Evolutionary conservation across 1,139 yeast genomes (phyloP), one percentile per base, ranked within the genome.

Genomic region (Protomyces lactucae-debilis): DNA sequence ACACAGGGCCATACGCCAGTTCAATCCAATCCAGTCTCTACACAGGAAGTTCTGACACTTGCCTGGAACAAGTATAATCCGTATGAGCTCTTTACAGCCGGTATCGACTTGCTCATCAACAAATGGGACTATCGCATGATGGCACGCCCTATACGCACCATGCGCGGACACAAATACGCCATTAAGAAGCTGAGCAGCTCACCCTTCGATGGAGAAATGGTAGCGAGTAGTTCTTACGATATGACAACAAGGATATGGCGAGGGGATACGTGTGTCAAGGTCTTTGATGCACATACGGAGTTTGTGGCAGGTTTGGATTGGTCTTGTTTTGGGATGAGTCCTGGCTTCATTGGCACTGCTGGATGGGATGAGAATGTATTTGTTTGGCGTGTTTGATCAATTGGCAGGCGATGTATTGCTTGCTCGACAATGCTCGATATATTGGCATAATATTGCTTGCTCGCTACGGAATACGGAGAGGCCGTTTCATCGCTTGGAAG

Each of bases 311-410:
- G 95, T n/a, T 87, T 93, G 68, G 98, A 93, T 75, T 93, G 96
- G 86, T 87, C 96, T 70, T 76, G 93, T 64, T 93, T 98, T 97
- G 98, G 98, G 9, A 85, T 86, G 69, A 60, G 66, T 6, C 95
- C 95, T 2, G 98, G 97, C 0, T 92, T 95, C 90, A 92, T 87
- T 21, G 96, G 95, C 9, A 85, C 96, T 28, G 87, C 93, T 0
- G 97, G 97, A 0, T 93, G 97, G 97, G 99, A 93, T 76, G 96
- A 93, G 72, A 90, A 88, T 87, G 86, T 91, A 10, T 85, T 87
- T 72, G 81, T 93, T n/a, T 93, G 96, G 96, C 91, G 88, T 71
- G 81, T 85, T 3, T 82, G 83, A 70, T 8, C 32, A 28, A 28
- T 6, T 2, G 32, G 8, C 5, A 28, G 3, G 32, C 1, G 8